Evolutionary conservation across 306 rosid genomes (phyloP).

Genomic region (Fragaria vesca): DNA sequence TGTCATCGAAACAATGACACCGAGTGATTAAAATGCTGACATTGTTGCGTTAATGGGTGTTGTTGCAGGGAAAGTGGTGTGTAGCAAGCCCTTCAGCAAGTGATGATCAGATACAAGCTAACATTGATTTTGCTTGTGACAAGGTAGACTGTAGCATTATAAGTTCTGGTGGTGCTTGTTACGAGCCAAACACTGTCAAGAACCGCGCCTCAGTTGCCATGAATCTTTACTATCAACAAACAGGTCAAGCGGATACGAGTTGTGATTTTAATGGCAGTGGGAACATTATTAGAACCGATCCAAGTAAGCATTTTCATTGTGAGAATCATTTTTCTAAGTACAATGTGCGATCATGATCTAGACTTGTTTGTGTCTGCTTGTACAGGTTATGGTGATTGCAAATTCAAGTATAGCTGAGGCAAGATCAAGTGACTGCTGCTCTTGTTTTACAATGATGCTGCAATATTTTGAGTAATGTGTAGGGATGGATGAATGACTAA

Average conservation of each 20-base stretch:
- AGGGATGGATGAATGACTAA: background rate
- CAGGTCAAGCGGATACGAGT: constrained; percentile 23
- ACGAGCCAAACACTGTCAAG: background rate
- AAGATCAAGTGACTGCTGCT: background rate
- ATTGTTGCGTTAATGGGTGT: background rate
- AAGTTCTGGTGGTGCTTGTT: constrained; percentile 16
- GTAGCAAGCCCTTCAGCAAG: constrained; percentile 17
- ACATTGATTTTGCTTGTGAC: constrained; percentile 26
- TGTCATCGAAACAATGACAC: background rate
- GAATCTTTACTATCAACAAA: constrained; percentile 39
- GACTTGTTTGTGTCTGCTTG: background rate
- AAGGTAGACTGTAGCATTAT: constrained; percentile 25
- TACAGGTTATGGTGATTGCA: constrained; percentile 8
- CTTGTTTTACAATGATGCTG: background rate
- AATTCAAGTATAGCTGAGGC: background rate
- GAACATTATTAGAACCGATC: constrained; percentile 13
- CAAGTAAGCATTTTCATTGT: background rate
- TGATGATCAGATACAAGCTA: background rate
- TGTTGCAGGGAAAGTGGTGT: constrained; percentile 25
- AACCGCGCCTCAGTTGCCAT: constrained; percentile 47
- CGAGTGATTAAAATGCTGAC: background rate
- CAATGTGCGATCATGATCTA: background rate
- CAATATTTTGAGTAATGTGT: background rate
- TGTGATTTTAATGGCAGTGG: constrained; percentile 38
- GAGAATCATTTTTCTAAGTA: background rate